Conservation (phyloP, 2,329 filamentous ascomycete species). For the Rutstroemia sp. region DNA sequence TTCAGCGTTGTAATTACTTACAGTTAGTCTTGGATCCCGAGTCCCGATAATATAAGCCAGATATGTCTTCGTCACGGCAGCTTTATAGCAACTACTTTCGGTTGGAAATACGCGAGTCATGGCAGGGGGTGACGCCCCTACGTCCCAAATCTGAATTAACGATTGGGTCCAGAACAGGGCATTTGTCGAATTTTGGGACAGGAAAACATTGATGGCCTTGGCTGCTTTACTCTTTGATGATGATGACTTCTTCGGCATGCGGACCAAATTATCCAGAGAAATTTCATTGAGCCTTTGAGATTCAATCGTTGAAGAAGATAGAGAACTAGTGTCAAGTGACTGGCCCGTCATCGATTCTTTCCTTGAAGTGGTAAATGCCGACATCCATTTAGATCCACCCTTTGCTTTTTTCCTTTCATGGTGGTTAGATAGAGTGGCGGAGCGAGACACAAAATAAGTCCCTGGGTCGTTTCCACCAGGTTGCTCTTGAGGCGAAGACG, state of each 20-base stretch:
- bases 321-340: constrained; percentile 32
- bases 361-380: constrained; percentile 21
- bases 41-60: constrained; percentile 35
- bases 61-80: constrained; percentile 31
- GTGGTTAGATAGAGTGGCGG: constrained; percentile 3
- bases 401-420: constrained; percentile 7
- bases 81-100: constrained; percentile 34
- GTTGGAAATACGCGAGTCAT: constrained; percentile 30
- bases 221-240: constrained; percentile 25
- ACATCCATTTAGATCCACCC: constrained; percentile 29
- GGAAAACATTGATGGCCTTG: constrained; percentile 31
- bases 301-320: constrained; percentile 31
- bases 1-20: constrained; percentile 17
- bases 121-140: constrained; percentile 31
- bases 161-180: constrained; percentile 35
- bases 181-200: constrained; percentile 34
- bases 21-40: constrained; percentile 35
- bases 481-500: constrained; percentile 8
- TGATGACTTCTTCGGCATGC: constrained; percentile 22
- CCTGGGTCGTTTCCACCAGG: constrained; percentile 10
- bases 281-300: constrained; percentile 34
- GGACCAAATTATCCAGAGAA: constrained; percentile 29
- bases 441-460: constrained; percentile 11
- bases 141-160: constrained; percentile 34
- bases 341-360: constrained; percentile 21